phyloP scores from a whole-genome alignment of 176 grass and related monocot species.

The Calamus simplicifolius region DNA sequence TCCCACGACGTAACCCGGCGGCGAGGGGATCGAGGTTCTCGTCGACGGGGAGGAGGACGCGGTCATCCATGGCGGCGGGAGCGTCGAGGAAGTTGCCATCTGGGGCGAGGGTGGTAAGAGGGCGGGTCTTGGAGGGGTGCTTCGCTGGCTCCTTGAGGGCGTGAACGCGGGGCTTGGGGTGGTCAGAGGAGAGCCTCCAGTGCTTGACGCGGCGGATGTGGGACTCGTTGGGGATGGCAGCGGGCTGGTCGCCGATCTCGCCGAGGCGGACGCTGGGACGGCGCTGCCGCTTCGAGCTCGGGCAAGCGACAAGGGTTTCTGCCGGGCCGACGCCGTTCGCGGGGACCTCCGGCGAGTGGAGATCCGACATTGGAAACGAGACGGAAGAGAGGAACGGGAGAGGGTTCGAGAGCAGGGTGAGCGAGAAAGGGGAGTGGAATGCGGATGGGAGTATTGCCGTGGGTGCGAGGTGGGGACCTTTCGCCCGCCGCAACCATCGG shows the following conservation, averaged over 20 bases:
- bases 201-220: slow-evolving; percentile 37
- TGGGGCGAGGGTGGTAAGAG: slow-evolving; percentile 30
- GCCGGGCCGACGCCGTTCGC: slow-evolving; percentile 11
- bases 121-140: slow-evolving; percentile 21
- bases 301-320: slow-evolving; percentile 6
- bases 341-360: slow-evolving; percentile 4
- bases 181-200: slow-evolving; percentile 3
- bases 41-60: slow-evolving; percentile 7
- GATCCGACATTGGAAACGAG: slow-evolving; percentile 4
- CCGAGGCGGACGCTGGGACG: slow-evolving; percentile 88
- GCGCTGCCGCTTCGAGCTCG: slow-evolving; percentile 68
- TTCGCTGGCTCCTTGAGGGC: slow-evolving; percentile 16
- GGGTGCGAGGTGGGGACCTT: no score
- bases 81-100: neutral
- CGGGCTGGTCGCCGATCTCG: slow-evolving; percentile 53
- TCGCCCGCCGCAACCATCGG: no score
- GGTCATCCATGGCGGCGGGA: slow-evolving; percentile 25
- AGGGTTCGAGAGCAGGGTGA: neutral
- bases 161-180: slow-evolving; percentile 21
- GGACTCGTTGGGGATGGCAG: slow-evolving; percentile 34
- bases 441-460: no score
- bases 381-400: neutral
- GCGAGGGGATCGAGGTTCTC: slow-evolving; percentile 8
- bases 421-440: no score
- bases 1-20: neutral